Evolutionary conservation across 2,329 filamentous ascomycete species (phyloP), one percentile per base, ranked within the genome.

Genomic region (Cladosporium colombiae): DNA sequence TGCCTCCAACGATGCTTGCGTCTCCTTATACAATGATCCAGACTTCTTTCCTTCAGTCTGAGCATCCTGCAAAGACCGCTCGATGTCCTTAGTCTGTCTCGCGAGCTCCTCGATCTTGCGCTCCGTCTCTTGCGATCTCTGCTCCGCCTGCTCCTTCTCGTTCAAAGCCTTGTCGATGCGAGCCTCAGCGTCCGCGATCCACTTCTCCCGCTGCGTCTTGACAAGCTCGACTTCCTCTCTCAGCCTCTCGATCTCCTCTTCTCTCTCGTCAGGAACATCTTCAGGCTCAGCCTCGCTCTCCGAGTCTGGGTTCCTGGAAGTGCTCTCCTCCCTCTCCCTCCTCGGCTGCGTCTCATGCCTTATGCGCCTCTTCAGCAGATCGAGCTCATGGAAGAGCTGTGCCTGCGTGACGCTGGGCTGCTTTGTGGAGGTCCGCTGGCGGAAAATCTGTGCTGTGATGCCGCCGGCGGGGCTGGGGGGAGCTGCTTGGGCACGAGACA

Each of bases 111-210:
- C 31, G 40, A 59, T 37, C 53, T 65, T 57, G 46, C 31, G 31
- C 29, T 65, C 63, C 33, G 31, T 29, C 31, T 65, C 56, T 21
- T 60, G 44, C 16, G 49, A 53, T 40, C 44, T 65, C n/a, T 67
- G 40, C 46, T 69, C 65, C 14, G 77, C 65, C 4, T 49, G 64
- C 44, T 76, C 74, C 61, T 75, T 77, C 65, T 76, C 74, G 13
- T 66, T 69, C 29, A 72, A 71, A 44, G 76, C 65, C 31, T 67
- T 61, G 66, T 78, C 76, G 16, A 77, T 72, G n/a, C 73, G 69
- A 25, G 63, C 65, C 66, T 78, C 76, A 8, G 76, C 76, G 27
- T 68, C 69, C 65, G 75, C 75, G n/a, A 78, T 55, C 70, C 74
- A 73, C 65, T 73, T 70, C 66, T 73, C 70, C 64, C 72, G 68